Evolutionary conservation across 106 monocot genomes (phyloP).

Genomic region (Allium fistulosum): DNA sequence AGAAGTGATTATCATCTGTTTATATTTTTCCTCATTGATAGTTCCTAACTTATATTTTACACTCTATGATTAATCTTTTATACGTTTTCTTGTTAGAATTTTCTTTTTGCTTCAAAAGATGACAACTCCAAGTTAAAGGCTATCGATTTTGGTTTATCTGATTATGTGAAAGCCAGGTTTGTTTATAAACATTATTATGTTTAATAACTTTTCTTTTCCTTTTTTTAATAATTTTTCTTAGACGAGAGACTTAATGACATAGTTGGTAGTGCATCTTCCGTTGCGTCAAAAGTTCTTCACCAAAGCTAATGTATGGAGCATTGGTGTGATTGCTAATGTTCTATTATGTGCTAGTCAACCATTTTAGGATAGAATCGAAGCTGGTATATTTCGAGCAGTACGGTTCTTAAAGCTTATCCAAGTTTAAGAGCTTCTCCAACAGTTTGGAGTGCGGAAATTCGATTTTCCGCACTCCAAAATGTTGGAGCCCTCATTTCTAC

Average conservation of each 20-base stretch:
- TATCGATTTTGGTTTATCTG: slow-evolving; percentile 96
- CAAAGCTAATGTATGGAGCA: slow-evolving; percentile 92
- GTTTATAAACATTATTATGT: not conserved
- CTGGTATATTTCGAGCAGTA: slow-evolving; percentile 80
- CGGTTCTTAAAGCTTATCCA: slow-evolving; percentile 87
- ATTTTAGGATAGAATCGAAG: slow-evolving; percentile 86
- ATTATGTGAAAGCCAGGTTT: slow-evolving; percentile 88
- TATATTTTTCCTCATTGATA: too few species aligned
- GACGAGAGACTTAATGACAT: slow-evolving; percentile 26
- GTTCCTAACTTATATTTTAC: too few species aligned
- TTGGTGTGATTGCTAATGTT: slow-evolving; percentile 83
- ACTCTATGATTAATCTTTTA: too few species aligned
- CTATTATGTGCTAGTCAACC: slow-evolving; percentile 84
- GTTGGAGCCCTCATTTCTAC: too few species aligned
- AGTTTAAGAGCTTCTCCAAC: too few species aligned
- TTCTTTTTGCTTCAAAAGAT: too few species aligned
- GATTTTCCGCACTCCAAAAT: too few species aligned
- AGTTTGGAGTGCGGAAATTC: too few species aligned
- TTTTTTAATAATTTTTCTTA: slow-evolving; percentile 5
- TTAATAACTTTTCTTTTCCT: not conserved
- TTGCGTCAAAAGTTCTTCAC: slow-evolving; percentile 30
- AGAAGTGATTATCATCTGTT: slow-evolving; percentile 47
- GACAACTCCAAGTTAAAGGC: slow-evolving; percentile 78
- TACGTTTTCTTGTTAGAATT: slow-evolving; percentile 63
- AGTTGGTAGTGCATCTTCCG: slow-evolving; percentile 22